phyloP scores from a whole-genome alignment of 805 yeast genomes.

The Yamadazyma endophytica region DNA sequence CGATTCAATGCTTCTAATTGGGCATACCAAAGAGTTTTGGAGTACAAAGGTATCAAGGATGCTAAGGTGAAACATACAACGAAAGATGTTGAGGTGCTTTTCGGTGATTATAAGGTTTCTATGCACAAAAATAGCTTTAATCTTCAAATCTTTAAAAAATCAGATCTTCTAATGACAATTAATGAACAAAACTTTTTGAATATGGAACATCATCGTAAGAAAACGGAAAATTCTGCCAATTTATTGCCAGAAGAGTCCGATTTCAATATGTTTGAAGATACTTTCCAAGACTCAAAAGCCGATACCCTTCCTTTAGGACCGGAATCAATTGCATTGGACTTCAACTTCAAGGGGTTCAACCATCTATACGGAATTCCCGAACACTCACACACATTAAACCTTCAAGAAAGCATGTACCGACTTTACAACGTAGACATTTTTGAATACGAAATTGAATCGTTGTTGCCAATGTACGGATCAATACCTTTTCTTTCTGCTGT shows the following conservation, averaged over 20 bases:
- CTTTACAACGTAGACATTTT: slow-evolving; percentile 91
- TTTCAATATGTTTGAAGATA: slow-evolving; percentile 66
- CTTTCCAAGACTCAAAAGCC: slow-evolving; percentile 57
- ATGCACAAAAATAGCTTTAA: too few relatives aligned
- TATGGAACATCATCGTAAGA: slow-evolving; percentile 70
- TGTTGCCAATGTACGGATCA: slow-evolving; percentile 91
- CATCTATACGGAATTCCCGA: slow-evolving; percentile 95
- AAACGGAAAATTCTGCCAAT: slow-evolving; percentile 26
- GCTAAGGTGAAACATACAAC: too few relatives aligned
- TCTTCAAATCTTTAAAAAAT: too few relatives aligned
- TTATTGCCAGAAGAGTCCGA: slow-evolving; percentile 57
- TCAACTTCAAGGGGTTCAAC: slow-evolving; percentile 54
- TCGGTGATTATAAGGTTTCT: too few relatives aligned
- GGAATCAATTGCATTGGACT: slow-evolving; percentile 81
- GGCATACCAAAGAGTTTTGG: slow-evolving; percentile 40
- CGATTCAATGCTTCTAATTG: slow-evolving; percentile 60
- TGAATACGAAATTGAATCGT: slow-evolving; percentile 81
- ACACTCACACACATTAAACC: slow-evolving; percentile 77
- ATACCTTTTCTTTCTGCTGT: slow-evolving; percentile 84
- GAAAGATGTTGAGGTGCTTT: too few relatives aligned
- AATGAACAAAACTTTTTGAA: slow-evolving; percentile 73
- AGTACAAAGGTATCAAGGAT: not conserved
- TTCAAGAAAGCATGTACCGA: slow-evolving; percentile 73
- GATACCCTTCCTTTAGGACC: slow-evolving; percentile 82
- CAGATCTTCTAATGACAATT: slow-evolving; percentile 47